These are phyloP conservation scores for Chimonanthus salicifolius DNA, from an alignment of 164 flowering plant genomes.

Conservation along the genomic window DNA sequence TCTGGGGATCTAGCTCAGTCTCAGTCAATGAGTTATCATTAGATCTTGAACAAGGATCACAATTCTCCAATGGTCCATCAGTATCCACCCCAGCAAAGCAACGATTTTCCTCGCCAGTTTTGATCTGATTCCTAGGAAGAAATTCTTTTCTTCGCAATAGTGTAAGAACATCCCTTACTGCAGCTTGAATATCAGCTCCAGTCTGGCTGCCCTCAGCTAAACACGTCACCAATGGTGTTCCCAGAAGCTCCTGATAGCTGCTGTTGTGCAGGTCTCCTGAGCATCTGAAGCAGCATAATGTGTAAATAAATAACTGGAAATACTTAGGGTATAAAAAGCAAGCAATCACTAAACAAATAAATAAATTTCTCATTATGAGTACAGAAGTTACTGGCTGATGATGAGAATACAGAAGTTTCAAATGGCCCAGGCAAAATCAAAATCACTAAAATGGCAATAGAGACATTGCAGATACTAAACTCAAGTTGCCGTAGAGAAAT, in stretches of 20 bases:
- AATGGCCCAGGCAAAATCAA: too few relatives aligned
- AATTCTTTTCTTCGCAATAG: conserved; percentile 44
- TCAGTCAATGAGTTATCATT: conserved; percentile 1
- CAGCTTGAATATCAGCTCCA: conserved; percentile 52
- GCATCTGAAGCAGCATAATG: neutral
- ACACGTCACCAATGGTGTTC: conserved; percentile 70
- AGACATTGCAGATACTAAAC: too few relatives aligned
- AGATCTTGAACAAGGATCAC: conserved; percentile 1
- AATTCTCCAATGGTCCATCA: conserved; percentile 10
- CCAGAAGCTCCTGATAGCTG: conserved; percentile 2
- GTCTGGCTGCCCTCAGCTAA: conserved; percentile 35
- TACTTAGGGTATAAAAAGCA: neutral
- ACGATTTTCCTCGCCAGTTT: conserved; percentile 37
- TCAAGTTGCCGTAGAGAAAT: too few relatives aligned
- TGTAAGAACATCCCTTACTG: conserved; percentile 45
- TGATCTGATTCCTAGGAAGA: conserved; percentile 22
- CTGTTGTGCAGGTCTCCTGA: neutral
- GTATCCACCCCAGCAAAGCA: conserved; percentile 21
- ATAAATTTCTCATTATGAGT: too few relatives aligned
- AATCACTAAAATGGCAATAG: too few relatives aligned
- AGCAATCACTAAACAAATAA: neutral
- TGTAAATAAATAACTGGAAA: neutral
- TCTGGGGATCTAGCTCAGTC: conserved; percentile 8
- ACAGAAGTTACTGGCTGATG: too few relatives aligned
- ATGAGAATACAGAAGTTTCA: too few relatives aligned